Conservation (phyloP, 495 filamentous ascomycete species). For the Pyrenopolyporus hunteri region DNA sequence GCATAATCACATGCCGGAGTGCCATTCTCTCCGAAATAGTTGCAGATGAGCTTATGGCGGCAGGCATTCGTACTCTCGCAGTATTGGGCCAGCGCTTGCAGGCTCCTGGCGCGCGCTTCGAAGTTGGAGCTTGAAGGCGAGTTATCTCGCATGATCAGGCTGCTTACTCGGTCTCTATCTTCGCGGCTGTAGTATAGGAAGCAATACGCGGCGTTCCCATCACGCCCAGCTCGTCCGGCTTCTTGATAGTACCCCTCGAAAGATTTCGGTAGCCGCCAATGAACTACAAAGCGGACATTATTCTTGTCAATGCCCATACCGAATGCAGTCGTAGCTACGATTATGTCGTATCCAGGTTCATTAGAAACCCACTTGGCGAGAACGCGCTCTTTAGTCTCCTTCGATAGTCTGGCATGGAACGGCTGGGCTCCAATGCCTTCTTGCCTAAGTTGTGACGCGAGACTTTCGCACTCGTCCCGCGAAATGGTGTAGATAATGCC, state of each 20-base stretch:
- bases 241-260: constrained; percentile 98
- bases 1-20: constrained; percentile 76
- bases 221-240: constrained; percentile 87
- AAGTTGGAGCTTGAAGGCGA: constrained; percentile 38
- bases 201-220: constrained; percentile 83
- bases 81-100: constrained; percentile 71
- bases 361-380: constrained; percentile 77
- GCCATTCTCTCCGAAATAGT: constrained; percentile 77
- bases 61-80: constrained; percentile 78
- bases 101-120: constrained; percentile 51
- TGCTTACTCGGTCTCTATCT: constrained; percentile 77
- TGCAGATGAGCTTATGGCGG: constrained; percentile 75
- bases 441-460: constrained; percentile 67
- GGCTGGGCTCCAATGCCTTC: constrained; percentile 71
- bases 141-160: constrained; percentile 55
- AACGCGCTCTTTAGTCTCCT: constrained; percentile 66
- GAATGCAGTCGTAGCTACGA: constrained; percentile 94
- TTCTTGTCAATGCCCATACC: constrained; percentile 98
- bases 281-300: constrained; percentile 89
- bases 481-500: constrained; percentile 92
- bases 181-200: constrained; percentile 88
- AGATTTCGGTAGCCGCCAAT: constrained; percentile 89
- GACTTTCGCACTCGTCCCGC: constrained; percentile 73
- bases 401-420: constrained; percentile 71
- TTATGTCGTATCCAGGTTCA: constrained; percentile 78